Percentiles rank a stretch among this genome's conserved stretches.
Evolutionary conservation across 495 filamentous ascomycete genomes (phyloP).

Genomic region (Hypoxylon rickii): DNA sequence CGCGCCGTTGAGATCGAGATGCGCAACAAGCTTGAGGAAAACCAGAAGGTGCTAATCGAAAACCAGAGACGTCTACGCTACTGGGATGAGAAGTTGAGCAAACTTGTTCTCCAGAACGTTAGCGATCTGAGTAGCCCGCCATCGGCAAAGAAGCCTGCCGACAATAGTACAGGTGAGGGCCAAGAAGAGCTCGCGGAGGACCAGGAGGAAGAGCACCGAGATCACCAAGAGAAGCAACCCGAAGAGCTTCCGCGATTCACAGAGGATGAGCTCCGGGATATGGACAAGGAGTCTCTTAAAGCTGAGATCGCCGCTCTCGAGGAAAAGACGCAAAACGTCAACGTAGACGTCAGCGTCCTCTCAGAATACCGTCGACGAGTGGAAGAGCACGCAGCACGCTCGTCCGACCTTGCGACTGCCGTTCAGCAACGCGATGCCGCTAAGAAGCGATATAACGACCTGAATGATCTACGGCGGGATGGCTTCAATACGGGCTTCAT

Average conservation of each 20-base stretch:
- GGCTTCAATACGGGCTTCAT: constrained; percentile 99
- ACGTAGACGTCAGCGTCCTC: constrained; percentile 88
- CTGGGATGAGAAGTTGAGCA: constrained; percentile 87
- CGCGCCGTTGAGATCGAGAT: constrained; percentile 94
- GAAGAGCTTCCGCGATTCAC: constrained; percentile 76
- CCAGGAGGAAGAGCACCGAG: constrained; percentile 29
- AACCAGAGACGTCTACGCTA: constrained; percentile 83
- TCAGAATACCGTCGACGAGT: constrained; percentile 90
- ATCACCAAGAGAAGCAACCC: constrained; percentile 37
- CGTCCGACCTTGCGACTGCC: constrained; percentile 75
- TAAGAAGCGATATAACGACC: constrained; percentile 87
- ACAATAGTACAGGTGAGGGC: constrained; percentile 11
- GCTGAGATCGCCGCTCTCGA: constrained; percentile 87
- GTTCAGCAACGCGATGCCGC: constrained; percentile 78
- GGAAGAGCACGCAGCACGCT: constrained; percentile 82
- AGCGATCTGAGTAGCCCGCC: constrained; percentile 65
- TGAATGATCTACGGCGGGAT: constrained; percentile 84
- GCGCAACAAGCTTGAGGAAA: constrained; percentile 96
- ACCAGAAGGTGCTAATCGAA: constrained; percentile 84
- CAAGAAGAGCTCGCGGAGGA: constrained; percentile 29
- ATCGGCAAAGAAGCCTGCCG: constrained; percentile 34
- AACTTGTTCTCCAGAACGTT: constrained; percentile 77
- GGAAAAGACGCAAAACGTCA: constrained; percentile 87
- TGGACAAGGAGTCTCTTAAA: constrained; percentile 86
- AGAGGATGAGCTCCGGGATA: constrained; percentile 88